Evolutionary conservation across 2,329 filamentous ascomycete genomes (phyloP), one percentile per base, ranked within the genome.

Genomic region (Ophiostoma triangulosporum): DNA sequence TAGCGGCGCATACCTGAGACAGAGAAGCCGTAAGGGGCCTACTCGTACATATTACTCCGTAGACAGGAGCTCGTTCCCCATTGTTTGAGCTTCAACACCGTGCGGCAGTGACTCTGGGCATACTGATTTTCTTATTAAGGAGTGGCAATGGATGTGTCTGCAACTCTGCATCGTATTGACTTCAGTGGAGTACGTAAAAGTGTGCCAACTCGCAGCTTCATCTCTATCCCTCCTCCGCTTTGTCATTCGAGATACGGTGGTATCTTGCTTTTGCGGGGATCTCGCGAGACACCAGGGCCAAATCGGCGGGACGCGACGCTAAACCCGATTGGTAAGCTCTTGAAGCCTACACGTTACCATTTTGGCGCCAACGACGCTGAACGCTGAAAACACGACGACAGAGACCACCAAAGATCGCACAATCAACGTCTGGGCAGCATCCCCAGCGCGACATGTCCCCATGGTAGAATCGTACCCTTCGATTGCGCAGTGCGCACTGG

Each of bases 391-490:
- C 33, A n/a, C n/a, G n/a, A n/a, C n/a, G n/a, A n/a, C n/a, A n/a
- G n/a, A n/a, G 27, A 48, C 17, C 7, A 32, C 29, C 48, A 48
- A 32, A n/a, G n/a, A 31, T 48, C 17, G 38, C 36, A 35, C 48
- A 31, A 17, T 45, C 35, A 46, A 29, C 35, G 45, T 43, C 43
- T 50, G 52, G 51, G n/a, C 11, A 15, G 49, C 14, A 32, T 26
- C 40, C n/a, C 26, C 50, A 29, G 27, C 48, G 35, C 43, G 43
- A 31, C n/a, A 57, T 58, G 56, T 48, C 35, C 46, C 53, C 7
- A 95, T 95, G 88, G 53, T 55, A 48, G 86, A 91, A 59, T 69
- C 81, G 53, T 89, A 90, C 67, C 93, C 93, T 54, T 87, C 90
- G n/a, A 76, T 97, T 68, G 73, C 81, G 66, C 90, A 96, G 73